These are phyloP conservation scores for Cadophora malorum DNA, from an alignment of 2,329 filamentous ascomycete genomes.

Conservation along the genomic window DNA sequence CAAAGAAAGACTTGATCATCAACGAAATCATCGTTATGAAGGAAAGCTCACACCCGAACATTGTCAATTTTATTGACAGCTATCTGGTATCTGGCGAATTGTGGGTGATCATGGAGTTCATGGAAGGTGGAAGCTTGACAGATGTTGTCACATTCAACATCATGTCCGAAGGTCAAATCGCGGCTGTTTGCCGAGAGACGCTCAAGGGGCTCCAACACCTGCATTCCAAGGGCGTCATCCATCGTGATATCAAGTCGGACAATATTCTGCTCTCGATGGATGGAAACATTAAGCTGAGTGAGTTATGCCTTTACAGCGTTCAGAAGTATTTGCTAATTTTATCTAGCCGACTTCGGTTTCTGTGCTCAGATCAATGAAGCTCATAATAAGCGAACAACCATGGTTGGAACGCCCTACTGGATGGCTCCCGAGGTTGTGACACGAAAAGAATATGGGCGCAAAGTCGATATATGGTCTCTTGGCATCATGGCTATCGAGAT, in stretches of 20 bases:
- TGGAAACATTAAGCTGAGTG: conserved; percentile 97
- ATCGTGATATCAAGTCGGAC: conserved; percentile 98
- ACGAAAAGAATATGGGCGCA: conserved; percentile 95
- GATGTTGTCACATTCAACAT: conserved; percentile 99
- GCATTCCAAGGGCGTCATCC: conserved; percentile 97
- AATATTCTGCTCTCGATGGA: conserved; percentile 94
- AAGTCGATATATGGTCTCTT: conserved; percentile 98
- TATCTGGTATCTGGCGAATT: conserved; percentile 88
- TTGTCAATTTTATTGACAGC: conserved; percentile 99
- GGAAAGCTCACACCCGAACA: conserved; percentile 96
- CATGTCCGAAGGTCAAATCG: conserved; percentile 97
- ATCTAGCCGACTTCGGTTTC: conserved; percentile 92
- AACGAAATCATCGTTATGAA: conserved; percentile 99
- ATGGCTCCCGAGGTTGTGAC: conserved; percentile 99
- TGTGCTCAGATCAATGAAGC: conserved; percentile 98
- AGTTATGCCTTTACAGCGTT: conserved; percentile 46
- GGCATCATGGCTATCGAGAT: conserved; percentile 99
- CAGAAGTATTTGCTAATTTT: conserved; percentile 43
- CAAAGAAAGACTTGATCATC: conserved; percentile 98
- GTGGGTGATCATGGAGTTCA: conserved; percentile 99
- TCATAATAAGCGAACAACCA: conserved; percentile 96
- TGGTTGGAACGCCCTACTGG: conserved; percentile 99
- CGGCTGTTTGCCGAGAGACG: conserved; percentile 92
- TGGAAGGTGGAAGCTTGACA: conserved; percentile 97
- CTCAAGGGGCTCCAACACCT: conserved; percentile 91